Evolutionary conservation across 1,139 yeast species (phyloP), one percentile per base, ranked within the genome.

Genomic region (Candida sanyaensis): DNA sequence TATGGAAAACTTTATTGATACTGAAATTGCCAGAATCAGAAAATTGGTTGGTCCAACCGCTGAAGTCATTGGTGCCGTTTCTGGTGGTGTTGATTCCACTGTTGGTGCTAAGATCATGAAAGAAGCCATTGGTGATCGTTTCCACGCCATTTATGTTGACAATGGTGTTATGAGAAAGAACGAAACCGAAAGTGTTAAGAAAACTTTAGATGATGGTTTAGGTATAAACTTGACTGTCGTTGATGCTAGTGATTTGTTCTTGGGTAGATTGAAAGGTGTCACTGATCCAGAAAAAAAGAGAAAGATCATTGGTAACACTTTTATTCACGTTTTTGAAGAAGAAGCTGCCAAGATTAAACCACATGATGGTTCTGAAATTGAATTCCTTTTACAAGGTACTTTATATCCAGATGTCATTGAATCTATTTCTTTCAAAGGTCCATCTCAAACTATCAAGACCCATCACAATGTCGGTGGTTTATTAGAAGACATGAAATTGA

Each of bases 21-120:
- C 97, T 54, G 99, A 95, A 77, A 91, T 93, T 61, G 84, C 89
- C 58, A 84, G 99, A 72, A 95, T 93, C 60, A 83, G 89, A 71
- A 78, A 82, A 52, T 78, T 92, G 60, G 97, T 93, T 57, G 99
- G 99, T 50, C 97, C 97, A 57, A 86, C 92, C 52, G 99, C 97
- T 50, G 98, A 93, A 74, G 99, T 95, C 56, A 93, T 93, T 66
- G 99, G 99, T 74, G 99, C 99, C 48, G 99, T 93, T 60, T 89
- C 97, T 52, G 99, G 99, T 64, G 99, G 99, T 77, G 99, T 95
- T 55, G 99, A 93, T 73, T 93, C 99, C 48, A 93, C 99, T 42
- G 99, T 95, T 53, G 99, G 98, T 57, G 97, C 99, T 57, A 93
- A 93, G 78, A 81, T 93, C 67, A 88, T 93, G 96, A 87, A 91